Evolutionary conservation across 1,284 basidiomycete species (phyloP), one percentile per base, ranked within the genome.

Genomic region (Neonothopanus nambi): DNA sequence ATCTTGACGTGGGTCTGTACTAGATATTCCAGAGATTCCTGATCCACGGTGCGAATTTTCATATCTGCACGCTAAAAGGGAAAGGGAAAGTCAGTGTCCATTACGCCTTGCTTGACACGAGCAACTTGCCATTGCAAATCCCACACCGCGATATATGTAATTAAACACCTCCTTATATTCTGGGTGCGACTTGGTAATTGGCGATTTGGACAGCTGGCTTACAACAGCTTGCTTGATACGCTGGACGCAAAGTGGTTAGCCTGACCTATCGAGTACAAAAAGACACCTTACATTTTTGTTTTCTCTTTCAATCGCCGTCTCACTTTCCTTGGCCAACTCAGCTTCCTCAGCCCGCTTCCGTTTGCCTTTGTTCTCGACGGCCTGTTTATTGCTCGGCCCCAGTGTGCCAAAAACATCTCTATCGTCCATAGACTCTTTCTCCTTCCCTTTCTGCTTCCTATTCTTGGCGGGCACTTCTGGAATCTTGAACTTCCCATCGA

Each of bases 391-490:
- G 28, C 40, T 49, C 20, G 30, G 17, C 15, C 47, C 40, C 9
- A 17, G 24, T 21, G 46, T n/a, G 13, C 78, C 78, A 63, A 85
- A 83, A 2, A 82, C 78, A 58, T 85, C 82, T 13, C 62, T 67
- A 33, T 61, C 72, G 39, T 72, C 68, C 18, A 62, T 67, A 53
- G 68, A 71, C 23, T 56, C 65, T 49, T 68, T 71, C 35, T 56
- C 65, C 52, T 70, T 74, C 3, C 57, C 61, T 51, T 70, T 69
- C 18, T 52, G 61, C 44, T 61, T 67, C 0, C 45, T 60, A 39
- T 65, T 70, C 42, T 54, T 60, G 9, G 60, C 64, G 17, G 76
- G 77, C 15, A 80, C 52, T n/a, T 71, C 68, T 0, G 81, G 82
- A 5, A 82, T 69, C 61, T 81, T 83, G 66, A 82, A 82, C 37